Evolutionary conservation across 2,329 filamentous ascomycete species (phyloP).

Genomic region (Fusarium dimerum): DNA sequence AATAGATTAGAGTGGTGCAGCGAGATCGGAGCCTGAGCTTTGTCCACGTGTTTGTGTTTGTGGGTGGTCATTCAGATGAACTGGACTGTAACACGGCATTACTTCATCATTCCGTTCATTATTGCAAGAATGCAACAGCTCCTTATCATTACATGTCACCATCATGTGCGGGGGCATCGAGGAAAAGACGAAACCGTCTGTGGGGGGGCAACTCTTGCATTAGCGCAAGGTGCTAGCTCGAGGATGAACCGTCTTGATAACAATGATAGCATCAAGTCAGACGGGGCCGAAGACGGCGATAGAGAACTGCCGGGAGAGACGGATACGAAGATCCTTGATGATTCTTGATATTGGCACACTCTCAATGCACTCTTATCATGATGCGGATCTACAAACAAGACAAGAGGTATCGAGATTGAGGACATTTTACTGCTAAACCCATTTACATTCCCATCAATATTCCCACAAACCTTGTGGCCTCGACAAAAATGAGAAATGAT

Average conservation of each 20-base stretch:
- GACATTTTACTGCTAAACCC: too few species aligned
- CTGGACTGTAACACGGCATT: too few species aligned
- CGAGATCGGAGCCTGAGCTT: not conserved
- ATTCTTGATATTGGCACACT: too few species aligned
- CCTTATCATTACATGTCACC: not conserved
- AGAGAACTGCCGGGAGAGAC: not conserved
- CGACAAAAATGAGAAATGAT: too few species aligned
- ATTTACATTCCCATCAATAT: too few species aligned
- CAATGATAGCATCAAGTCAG: not conserved
- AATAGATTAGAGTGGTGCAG: not conserved
- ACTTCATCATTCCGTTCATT: too few species aligned
- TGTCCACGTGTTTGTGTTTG: not conserved
- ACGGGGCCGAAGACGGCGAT: not conserved
- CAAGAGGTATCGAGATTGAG: too few species aligned
- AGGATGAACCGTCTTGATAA: not conserved
- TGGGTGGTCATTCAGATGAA: not conserved
- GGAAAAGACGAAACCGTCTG: not conserved
- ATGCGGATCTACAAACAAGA: too few species aligned
- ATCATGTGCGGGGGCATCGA: not conserved
- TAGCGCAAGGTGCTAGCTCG: not conserved
- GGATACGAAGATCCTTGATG: too few species aligned
- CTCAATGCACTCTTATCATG: too few species aligned
- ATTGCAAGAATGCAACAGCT: not conserved
- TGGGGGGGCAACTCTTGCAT: not conserved
- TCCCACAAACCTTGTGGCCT: too few species aligned